Base-by-base conservation (phyloP, 345 rosid genomes). In the Citrus cavaleriei region DNA sequence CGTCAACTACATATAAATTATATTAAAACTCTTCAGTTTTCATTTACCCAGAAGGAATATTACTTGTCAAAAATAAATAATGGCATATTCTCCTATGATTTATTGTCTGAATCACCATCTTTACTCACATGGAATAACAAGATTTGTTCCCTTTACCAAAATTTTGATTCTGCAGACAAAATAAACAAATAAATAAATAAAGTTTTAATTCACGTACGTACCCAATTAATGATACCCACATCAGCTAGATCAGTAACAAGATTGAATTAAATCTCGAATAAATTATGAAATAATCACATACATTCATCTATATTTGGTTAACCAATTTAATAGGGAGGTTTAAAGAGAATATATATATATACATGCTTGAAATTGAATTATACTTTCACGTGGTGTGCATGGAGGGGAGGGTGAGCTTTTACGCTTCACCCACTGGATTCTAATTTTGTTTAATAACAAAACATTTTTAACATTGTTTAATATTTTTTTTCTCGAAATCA, bases 401-500 rank as follows among this genome's bases (percentile, higher is more conserved):
- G 78, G 59, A 75, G 40, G 70, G 7, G 27, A 21, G 42, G 38
- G 21, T 9, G 13, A 61, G 37, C 65, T 32, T 49, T 40, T 46
- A 3, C 51, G 0, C 51, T 46, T 13, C 18, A 46, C 51, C 51
- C 0, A 46, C 51, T 46, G 51, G 51, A 13, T 46, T 42, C 3
- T 46, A 46, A 13, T 46, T 46, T 46, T 42, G 4, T 42, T 42
- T 42, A 42, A 42, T 42, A 42, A 42, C 51, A 42, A 42, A 10
- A 12, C 12, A 18, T 74, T 38, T 40, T 27, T 25, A 62, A 22
- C n/a, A 14, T 46, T 14, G 22, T 5, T 32, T 66, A 35, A 4
- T 66, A 66, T 67, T 46, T 46, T 67, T 63, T 82, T 67, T 37
- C 76, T 82, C 62, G 73, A 65, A 75, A 19, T 38, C 21, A 10